phyloP scores from a whole-genome alignment of 371 early-diverging fungal species.

The Haplosporangium sp. region DNA sequence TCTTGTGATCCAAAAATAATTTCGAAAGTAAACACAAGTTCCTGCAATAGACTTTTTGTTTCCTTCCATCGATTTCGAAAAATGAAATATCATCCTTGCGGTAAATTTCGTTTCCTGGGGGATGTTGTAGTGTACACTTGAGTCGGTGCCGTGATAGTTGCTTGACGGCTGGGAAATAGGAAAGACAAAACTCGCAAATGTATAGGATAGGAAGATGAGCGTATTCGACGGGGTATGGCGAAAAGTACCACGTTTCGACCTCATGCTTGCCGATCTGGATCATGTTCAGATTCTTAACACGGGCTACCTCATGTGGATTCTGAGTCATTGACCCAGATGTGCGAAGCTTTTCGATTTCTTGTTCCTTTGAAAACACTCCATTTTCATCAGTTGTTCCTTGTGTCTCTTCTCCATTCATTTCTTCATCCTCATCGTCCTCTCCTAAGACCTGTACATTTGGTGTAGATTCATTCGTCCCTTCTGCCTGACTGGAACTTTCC shows the following conservation, averaged over 20 bases:
- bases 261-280: slow-evolving; percentile 96
- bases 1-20: slow-evolving; percentile 99
- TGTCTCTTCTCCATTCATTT: slow-evolving; percentile 37
- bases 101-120: slow-evolving; percentile 96
- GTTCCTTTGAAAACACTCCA: slow-evolving; percentile 78
- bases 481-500: slow-evolving; percentile 31
- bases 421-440: slow-evolving; percentile 66
- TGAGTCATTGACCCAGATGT: slow-evolving; percentile 97
- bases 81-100: slow-evolving; percentile 87
- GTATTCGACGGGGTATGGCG: slow-evolving; percentile 92
- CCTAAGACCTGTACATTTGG: slow-evolving; percentile 49
- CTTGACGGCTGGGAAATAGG: slow-evolving; percentile 77
- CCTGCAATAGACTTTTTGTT: slow-evolving; percentile 90
- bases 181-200: slow-evolving; percentile 95
- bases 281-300: slow-evolving; percentile 93
- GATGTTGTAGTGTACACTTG: slow-evolving; percentile 90
- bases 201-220: slow-evolving; percentile 81
- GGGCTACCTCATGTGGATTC: slow-evolving; percentile 87
- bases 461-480: slow-evolving; percentile 12
- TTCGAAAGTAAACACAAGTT: slow-evolving; percentile 95
- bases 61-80: slow-evolving; percentile 94
- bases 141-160: slow-evolving; percentile 77
- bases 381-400: slow-evolving; percentile 18
- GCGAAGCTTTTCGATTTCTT: slow-evolving; percentile 93
- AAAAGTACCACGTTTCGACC: slow-evolving; percentile 98